A percentile compares a stretch with the other conserved stretches of the same genome.
phyloP scores from a whole-genome alignment of 1,284 basidiomycete species.

The Trichosporon inkin region DNA sequence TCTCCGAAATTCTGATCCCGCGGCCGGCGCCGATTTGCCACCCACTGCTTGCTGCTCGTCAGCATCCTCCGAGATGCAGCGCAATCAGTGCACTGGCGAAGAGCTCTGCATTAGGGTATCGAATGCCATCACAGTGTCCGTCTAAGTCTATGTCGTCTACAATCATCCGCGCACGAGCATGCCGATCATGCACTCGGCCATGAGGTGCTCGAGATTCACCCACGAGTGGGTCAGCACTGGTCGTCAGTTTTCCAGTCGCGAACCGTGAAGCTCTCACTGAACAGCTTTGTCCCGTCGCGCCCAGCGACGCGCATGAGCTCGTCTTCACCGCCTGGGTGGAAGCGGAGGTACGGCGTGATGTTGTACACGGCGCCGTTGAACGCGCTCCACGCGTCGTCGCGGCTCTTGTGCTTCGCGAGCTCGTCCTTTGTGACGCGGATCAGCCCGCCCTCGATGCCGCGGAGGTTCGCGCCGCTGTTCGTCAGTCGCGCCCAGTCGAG shows the following conservation, averaged over 20 bases:
- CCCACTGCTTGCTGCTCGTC: not conserved
- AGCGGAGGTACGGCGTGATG: constrained; percentile 84
- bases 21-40: not conserved
- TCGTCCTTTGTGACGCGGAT: constrained; percentile 76
- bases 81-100: too few relatives aligned
- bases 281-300: constrained; percentile 86
- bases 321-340: constrained; percentile 89
- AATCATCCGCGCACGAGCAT: constrained; percentile 65
- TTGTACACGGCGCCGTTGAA: constrained; percentile 96
- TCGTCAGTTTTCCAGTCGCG: constrained; percentile 7
- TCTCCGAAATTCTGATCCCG: constrained; percentile 5
- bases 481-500: constrained; percentile 92
- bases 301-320: constrained; percentile 96
- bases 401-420: constrained; percentile 60
- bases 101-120: not conserved
- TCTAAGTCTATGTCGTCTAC: not conserved
- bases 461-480: constrained; percentile 68
- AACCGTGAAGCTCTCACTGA: constrained; percentile 59
- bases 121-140: not conserved
- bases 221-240: constrained; percentile 65
- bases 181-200: constrained; percentile 85
- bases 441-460: constrained; percentile 55
- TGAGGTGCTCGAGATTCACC: constrained; percentile 92
- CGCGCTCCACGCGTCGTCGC: constrained; percentile 88
- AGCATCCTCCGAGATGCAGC: not conserved